phyloP scores from a whole-genome alignment of 768 basidiomycete genomes.

The Mycena amicta region DNA sequence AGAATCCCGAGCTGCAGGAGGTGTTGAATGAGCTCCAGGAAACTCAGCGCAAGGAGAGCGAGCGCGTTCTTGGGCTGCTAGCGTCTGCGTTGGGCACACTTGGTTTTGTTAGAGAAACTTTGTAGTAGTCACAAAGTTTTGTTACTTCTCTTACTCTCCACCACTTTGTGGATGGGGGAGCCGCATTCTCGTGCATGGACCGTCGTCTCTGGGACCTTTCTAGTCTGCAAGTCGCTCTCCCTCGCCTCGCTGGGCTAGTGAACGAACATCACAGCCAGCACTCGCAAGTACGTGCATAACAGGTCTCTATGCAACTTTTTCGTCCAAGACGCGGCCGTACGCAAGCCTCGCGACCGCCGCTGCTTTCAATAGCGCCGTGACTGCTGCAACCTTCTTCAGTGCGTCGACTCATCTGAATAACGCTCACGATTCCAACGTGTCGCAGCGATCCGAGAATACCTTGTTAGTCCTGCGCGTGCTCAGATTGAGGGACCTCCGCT shows the following conservation, averaged over 20 bases:
- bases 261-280: constrained; percentile 48
- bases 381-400: constrained; percentile 81
- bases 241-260: constrained; percentile 20
- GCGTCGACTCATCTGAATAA: constrained; percentile 27
- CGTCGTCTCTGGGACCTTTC: constrained; percentile 58
- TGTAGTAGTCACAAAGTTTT: constrained; percentile 35
- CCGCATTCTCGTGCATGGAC: constrained; percentile 28
- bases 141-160: background rate
- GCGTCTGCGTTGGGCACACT: constrained; percentile 75
- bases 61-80: constrained; percentile 73
- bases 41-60: constrained; percentile 78
- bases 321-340: constrained; percentile 44
- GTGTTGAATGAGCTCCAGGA: constrained; percentile 60
- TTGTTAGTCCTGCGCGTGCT: constrained; percentile 54
- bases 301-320: constrained; percentile 47
- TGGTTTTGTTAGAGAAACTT: constrained; percentile 71
- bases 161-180: constrained; percentile 8
- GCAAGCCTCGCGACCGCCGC: constrained; percentile 58
- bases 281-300: constrained; percentile 54
- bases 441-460: constrained; percentile 74
- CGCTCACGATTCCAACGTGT: background rate
- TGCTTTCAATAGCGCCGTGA: constrained; percentile 71
- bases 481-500: constrained; percentile 1
- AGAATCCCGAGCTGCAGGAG: constrained; percentile 62
- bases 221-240: constrained; percentile 83